phyloP scores from a whole-genome alignment of 768 basidiomycete species.

The Hypholoma sublateritium region DNA sequence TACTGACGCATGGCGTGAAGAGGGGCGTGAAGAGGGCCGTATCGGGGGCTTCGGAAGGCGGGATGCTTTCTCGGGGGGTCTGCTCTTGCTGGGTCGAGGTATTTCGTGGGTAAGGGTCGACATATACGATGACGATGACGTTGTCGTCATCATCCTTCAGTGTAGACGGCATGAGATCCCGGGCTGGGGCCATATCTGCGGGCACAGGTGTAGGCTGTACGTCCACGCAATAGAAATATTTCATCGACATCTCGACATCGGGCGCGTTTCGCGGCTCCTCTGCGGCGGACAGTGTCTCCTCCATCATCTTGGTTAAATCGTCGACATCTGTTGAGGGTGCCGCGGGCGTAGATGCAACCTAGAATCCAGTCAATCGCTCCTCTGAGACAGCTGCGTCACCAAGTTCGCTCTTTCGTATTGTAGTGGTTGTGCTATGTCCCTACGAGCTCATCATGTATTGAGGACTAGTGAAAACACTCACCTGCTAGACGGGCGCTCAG shows the following conservation, averaged over 20 bases:
- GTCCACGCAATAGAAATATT: constrained; percentile 13
- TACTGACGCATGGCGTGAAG: constrained; percentile 23
- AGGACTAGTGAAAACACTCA: no score
- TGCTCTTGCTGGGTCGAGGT: background rate
- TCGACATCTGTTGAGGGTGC: constrained; percentile 12
- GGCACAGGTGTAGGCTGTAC: constrained; percentile 23
- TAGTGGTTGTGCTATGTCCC: constrained; percentile 13
- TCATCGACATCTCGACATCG: background rate
- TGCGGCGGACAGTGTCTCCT: constrained; percentile 17
- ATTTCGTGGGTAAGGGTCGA: constrained; percentile 66
- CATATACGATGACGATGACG: constrained; percentile 77
- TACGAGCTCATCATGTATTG: no score
- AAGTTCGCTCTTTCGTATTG: constrained; percentile 17
- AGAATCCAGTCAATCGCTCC: constrained; percentile 18
- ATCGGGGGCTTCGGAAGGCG: background rate
- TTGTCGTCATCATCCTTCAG: constrained; percentile 43
- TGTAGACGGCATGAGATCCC: constrained; percentile 17
- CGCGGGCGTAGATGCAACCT: constrained; percentile 2
- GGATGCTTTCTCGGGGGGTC: background rate
- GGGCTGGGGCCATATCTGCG: constrained; percentile 10
- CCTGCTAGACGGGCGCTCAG: no score
- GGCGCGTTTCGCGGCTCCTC: constrained; percentile 4
- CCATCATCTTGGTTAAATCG: constrained; percentile 18
- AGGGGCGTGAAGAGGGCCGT: no score
- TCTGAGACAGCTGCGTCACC: constrained; percentile 9